These are phyloP conservation scores for Pseudonitzschia pungens DNA, from an alignment of 108 stramenopile species.

Conservation along the genomic window DNA sequence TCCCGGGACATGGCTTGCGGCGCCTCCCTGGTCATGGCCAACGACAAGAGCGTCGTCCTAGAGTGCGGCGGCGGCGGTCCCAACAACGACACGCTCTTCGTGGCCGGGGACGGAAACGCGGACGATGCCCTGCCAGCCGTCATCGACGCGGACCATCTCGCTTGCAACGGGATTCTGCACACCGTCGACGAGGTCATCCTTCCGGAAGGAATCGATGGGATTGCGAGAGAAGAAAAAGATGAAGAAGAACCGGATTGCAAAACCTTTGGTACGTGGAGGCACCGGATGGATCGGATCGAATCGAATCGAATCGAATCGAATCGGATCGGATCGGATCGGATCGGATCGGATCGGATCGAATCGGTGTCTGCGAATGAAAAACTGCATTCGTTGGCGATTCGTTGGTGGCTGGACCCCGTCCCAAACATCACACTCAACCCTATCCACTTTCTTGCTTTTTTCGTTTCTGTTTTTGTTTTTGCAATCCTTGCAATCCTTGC, in stretches of 20 bases:
- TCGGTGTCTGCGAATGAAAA: too few relatives aligned
- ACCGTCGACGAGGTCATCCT: constrained; percentile 40
- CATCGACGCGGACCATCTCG: constrained; percentile 34
- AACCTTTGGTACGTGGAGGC: constrained; percentile 1
- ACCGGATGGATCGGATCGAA: too few relatives aligned
- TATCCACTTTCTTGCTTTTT: too few relatives aligned
- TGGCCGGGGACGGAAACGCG: constrained; percentile 26
- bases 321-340: too few relatives aligned
- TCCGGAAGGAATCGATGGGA: neutral
- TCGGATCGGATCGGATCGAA: too few relatives aligned
- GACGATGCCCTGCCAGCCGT: constrained; percentile 22
- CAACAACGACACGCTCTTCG: neutral
- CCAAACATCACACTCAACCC: too few relatives aligned
- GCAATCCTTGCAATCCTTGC: too few relatives aligned
- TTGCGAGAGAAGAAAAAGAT: neutral
- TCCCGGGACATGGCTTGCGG: neutral
- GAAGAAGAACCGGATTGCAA: neutral
- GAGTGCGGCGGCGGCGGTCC: neutral
- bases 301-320: too few relatives aligned
- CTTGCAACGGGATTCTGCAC: constrained; percentile 59
- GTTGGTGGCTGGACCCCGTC: too few relatives aligned
- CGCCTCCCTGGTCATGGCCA: neutral
- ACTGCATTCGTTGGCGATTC: too few relatives aligned
- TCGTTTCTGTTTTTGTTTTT: too few relatives aligned
- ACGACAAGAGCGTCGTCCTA: neutral